Base-by-base conservation (phyloP, 257 asterid genomes). In the Striga asiatica region DNA sequence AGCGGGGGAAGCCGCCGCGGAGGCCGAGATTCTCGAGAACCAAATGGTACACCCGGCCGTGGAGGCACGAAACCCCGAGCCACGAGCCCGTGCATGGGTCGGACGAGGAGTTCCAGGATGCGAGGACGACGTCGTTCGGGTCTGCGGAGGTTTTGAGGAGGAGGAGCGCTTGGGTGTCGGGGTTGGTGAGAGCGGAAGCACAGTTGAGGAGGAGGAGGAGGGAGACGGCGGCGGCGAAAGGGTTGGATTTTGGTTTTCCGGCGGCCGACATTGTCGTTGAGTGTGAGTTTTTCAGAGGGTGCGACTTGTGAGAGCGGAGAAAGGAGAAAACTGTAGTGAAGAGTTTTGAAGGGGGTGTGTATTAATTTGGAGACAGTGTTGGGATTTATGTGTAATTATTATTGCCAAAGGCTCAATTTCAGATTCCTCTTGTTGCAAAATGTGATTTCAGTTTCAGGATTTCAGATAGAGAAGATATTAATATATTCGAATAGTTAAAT, bases 51-150 rank as follows among this genome's bases (percentile, higher is more conserved):
- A 89, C 91, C 5, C 93, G 75, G 72, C 65, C 65, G 46, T 53
- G 83, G 8, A 68, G 53, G 67, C 97, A 89, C 3, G 88, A 79
- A 50, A 89, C 69, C 2, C 95, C 97, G 21, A 68, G 35, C 93
- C 95, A 89, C 20, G 80, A 13, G 61, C 1, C 31, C 5, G 62
- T 41, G 48, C 97, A 89, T 32, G 81, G 89, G 66, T 74, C 38
- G 20, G 81, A 56, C 24, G 81, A 54, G 13, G 80, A 34, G 74
- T 72, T 78, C 96, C 96, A 85, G 34, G 78, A 39, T 21, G 46
- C 32, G 50, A 89, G 93, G 7, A 64, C 18, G 50, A 58, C 16
- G 60, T 60, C 73, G 0, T 71, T 28, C 0, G 76, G 64, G 75
- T 83, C 96, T 5, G 77, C 62, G 12, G 76, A 17, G 34, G 91